phyloP scores from a whole-genome alignment of 257 asterid genomes.

The Mentha longifolia region DNA sequence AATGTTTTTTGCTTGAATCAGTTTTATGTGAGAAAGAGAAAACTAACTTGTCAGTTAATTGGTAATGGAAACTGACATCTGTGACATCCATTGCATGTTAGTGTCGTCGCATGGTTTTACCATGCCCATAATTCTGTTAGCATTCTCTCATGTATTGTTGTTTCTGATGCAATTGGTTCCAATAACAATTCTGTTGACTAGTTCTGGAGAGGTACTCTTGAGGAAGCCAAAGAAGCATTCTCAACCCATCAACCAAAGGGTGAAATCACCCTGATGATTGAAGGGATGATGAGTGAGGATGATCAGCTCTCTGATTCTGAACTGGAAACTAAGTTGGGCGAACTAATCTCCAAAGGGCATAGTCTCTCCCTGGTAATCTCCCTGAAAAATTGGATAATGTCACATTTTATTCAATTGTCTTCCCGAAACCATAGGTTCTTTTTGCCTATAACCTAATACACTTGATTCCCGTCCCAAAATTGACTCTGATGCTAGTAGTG shows the following conservation, averaged over 20 bases:
- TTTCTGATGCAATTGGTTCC: not conserved
- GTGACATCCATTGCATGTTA: not conserved
- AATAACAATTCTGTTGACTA: constrained; percentile 36
- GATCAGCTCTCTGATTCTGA: constrained; percentile 70
- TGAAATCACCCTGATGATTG: constrained; percentile 86
- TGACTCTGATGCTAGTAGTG: too few species aligned
- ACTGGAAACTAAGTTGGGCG: constrained; percentile 73
- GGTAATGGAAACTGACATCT: constrained; percentile 8
- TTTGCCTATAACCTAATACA: too few species aligned
- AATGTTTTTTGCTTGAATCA: constrained; percentile 9
- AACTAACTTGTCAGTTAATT: not conserved
- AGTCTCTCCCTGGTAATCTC: constrained; percentile 78
- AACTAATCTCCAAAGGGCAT: constrained; percentile 72
- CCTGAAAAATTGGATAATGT: too few species aligned
- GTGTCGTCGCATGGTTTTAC: not conserved
- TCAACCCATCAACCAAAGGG: constrained; percentile 77
- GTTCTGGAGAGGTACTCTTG: constrained; percentile 92
- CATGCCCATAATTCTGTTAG: constrained; percentile 6
- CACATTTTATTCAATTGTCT: too few species aligned
- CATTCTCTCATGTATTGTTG: not conserved
- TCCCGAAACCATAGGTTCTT: too few species aligned
- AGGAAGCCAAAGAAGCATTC: constrained; percentile 74
- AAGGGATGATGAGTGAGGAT: constrained; percentile 58
- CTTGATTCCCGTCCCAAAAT: too few species aligned
- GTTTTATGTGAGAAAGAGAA: constrained; percentile 4